Conservation (phyloP, 2,329 filamentous ascomycete species). For the Fusarium anthophilum region DNA sequence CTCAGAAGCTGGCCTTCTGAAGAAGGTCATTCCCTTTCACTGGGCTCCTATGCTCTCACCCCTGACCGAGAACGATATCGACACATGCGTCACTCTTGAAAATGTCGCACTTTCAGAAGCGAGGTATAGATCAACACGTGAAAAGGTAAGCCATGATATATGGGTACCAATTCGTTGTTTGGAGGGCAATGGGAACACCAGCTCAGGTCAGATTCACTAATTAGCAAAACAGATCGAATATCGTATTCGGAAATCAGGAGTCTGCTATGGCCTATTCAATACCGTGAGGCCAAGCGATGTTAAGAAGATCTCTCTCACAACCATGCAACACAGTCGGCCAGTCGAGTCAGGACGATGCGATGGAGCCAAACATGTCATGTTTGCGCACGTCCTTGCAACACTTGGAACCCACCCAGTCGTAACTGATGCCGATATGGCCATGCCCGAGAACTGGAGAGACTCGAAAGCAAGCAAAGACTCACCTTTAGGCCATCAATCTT, state of each 20-base stretch:
- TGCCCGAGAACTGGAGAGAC: slow-evolving; percentile 73
- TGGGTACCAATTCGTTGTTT: neutral
- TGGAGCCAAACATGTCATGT: slow-evolving; percentile 62
- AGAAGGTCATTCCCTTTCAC: slow-evolving; percentile 63
- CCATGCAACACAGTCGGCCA: slow-evolving; percentile 58
- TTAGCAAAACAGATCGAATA: slow-evolving; percentile 43
- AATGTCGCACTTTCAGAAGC: slow-evolving; percentile 62
- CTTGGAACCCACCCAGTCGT: slow-evolving; percentile 71
- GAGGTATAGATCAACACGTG: slow-evolving; percentile 59
- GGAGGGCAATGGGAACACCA: neutral
- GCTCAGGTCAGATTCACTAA: neutral
- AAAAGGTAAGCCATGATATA: slow-evolving; percentile 57
- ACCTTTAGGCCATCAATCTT: slow-evolving; percentile 74
- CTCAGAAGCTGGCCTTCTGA: slow-evolving; percentile 46
- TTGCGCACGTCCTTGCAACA: slow-evolving; percentile 83
- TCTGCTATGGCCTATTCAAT: slow-evolving; percentile 84
- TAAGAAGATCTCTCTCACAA: slow-evolving; percentile 61
- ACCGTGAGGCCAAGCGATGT: slow-evolving; percentile 61
- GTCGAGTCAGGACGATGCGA: slow-evolving; percentile 61
- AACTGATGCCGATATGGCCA: slow-evolving; percentile 79
- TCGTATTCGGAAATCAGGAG: slow-evolving; percentile 50
- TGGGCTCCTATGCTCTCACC: slow-evolving; percentile 73
- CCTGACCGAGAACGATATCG: slow-evolving; percentile 72
- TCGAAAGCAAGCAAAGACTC: slow-evolving; percentile 53
- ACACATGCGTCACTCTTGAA: slow-evolving; percentile 66